A percentile compares a stretch with the other conserved stretches of the same genome.
phyloP scores from a whole-genome alignment of 208 protist species.

The Blastocrithidia nonstop region DNA sequence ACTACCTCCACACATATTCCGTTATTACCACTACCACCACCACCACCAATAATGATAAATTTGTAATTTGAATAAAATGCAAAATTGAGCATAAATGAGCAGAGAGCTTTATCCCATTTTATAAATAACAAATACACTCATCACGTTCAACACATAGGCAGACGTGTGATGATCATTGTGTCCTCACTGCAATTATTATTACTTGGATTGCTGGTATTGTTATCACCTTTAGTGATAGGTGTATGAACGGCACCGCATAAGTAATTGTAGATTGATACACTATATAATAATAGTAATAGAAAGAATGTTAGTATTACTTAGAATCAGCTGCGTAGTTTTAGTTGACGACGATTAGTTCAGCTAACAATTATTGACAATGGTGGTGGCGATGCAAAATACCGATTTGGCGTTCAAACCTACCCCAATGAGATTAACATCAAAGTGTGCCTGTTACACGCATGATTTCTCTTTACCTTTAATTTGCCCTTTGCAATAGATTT shows the following conservation, averaged over 20 bases:
- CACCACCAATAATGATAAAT: too few relatives aligned
- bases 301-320: neutral
- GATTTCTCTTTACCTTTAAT: constrained; percentile 34
- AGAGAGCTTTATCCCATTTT: too few relatives aligned
- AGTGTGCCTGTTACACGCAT: constrained; percentile 42
- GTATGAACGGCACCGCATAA: neutral
- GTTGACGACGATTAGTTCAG: too few relatives aligned
- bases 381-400: neutral
- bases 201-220: constrained; percentile 43
- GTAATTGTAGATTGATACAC: neutral
- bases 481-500: constrained; percentile 23
- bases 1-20: too few relatives aligned
- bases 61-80: too few relatives aligned
- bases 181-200: constrained; percentile 43
- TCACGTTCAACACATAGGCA: too few relatives aligned
- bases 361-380: constrained; percentile 6
- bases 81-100: too few relatives aligned
- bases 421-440: constrained; percentile 46
- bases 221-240: constrained; percentile 55
- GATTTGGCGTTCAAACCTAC: constrained; percentile 19
- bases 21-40: too few relatives aligned
- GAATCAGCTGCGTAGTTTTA: too few relatives aligned
- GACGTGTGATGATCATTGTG: constrained; percentile 5
- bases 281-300: neutral
- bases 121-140: too few relatives aligned